These are phyloP conservation scores for Colletotrichum liaoningense DNA, from an alignment of 2,329 filamentous ascomycete species.

Conservation along the genomic window DNA sequence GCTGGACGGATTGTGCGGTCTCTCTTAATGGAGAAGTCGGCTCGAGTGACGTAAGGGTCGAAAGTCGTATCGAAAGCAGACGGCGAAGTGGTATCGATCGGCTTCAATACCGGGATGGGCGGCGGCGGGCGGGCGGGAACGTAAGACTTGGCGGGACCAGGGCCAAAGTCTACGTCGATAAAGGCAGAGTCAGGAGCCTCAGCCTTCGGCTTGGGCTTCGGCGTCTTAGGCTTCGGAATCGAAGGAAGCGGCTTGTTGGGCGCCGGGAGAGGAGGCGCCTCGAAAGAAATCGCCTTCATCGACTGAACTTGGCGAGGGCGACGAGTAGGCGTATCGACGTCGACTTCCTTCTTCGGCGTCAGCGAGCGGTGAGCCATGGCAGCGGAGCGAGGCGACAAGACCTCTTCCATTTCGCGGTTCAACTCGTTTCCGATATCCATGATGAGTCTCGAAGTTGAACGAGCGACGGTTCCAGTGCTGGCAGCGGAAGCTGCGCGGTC, in stretches of 20 bases:
- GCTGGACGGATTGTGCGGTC: constrained; percentile 19
- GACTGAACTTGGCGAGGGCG: constrained; percentile 17
- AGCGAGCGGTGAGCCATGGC: background rate
- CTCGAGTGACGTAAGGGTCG: constrained; percentile 10
- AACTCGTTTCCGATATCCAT: constrained; percentile 27
- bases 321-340: constrained; percentile 25
- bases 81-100: background rate
- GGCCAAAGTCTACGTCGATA: background rate
- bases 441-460: constrained; percentile 26
- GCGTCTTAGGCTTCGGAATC: background rate
- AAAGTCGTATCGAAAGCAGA: background rate
- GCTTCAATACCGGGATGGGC: background rate
- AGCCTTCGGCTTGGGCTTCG: background rate
- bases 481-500: background rate
- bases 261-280: constrained; percentile 9
- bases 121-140: background rate
- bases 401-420: constrained; percentile 23
- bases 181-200: background rate
- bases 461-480: background rate
- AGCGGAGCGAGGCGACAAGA: constrained; percentile 15
- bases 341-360: background rate
- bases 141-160: background rate
- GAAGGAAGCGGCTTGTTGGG: constrained; percentile 30
- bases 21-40: constrained; percentile 27
- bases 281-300: constrained; percentile 7